A percentile compares a stretch with the other conserved stretches of the same genome.
Conservation (phyloP, 2,329 filamentous ascomycete species). For the Aplosporella prunicola region DNA sequence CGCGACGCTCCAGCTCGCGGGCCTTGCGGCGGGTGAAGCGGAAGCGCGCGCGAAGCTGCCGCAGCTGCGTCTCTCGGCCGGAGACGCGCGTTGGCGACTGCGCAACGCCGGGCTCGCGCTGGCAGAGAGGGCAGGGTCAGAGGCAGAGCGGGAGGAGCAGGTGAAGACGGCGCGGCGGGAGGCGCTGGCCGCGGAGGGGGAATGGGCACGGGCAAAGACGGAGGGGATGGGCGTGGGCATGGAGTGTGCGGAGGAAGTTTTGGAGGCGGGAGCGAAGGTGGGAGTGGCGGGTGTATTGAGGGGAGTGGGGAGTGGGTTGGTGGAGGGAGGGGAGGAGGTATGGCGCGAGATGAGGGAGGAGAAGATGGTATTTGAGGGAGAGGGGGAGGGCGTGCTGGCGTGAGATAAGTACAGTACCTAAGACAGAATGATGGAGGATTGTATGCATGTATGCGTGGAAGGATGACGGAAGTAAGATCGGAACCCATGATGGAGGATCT, state of each 20-base stretch:
- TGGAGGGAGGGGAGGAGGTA: slow-evolving; percentile 1
- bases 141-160: background rate
- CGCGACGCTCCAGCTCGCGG: background rate
- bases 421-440: no score
- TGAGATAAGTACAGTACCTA: no score
- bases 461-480: no score
- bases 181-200: slow-evolving; percentile 2
- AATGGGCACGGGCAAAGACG: slow-evolving; percentile 1
- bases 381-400: background rate
- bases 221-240: slow-evolving; percentile 1
- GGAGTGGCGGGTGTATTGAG: slow-evolving; percentile 1
- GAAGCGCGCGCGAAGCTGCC: slow-evolving; percentile 1
- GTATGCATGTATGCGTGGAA: no score
- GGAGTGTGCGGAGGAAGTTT: slow-evolving; percentile 4
- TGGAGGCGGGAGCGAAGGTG: slow-evolving; percentile 1
- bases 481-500: no score
- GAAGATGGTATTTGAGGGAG: slow-evolving; percentile 1
- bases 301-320: background rate
- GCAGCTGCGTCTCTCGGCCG: slow-evolving; percentile 2
- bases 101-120: background rate
- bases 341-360: slow-evolving; percentile 6
- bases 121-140: background rate
- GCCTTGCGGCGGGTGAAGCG: background rate
- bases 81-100: slow-evolving; percentile 8
- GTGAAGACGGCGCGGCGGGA: background rate